phyloP scores from a whole-genome alignment of 2,329 filamentous ascomycete species.

The Sporothrix globosa region DNA sequence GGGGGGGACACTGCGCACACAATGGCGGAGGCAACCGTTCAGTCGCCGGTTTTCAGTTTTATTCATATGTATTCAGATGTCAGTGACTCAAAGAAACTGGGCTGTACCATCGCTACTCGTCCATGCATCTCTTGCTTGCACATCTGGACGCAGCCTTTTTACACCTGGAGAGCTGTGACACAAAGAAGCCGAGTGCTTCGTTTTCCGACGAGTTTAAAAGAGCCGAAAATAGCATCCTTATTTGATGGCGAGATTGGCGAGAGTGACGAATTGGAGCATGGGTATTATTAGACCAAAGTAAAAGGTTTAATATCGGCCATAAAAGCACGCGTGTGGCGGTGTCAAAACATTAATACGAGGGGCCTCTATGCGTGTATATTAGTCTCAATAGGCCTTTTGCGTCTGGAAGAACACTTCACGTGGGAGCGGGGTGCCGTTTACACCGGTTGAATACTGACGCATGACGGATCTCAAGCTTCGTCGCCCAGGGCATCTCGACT shows the following conservation, averaged over 20 bases:
- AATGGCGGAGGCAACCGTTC: not conserved
- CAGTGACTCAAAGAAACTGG: too few species aligned
- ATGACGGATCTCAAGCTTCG: not conserved
- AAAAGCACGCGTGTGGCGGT: not conserved
- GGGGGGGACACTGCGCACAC: not conserved
- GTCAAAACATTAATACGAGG: not conserved
- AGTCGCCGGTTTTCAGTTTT: not conserved
- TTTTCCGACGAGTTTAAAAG: too few species aligned
- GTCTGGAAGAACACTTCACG: not conserved
- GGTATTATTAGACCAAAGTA: not conserved
- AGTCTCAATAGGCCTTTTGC: not conserved
- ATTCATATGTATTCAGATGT: not conserved
- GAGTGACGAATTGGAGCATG: not conserved
- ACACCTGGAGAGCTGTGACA: too few species aligned
- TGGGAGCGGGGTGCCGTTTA: not conserved
- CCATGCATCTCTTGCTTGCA: too few species aligned
- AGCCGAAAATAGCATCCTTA: too few species aligned
- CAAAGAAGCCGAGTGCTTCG: too few species aligned
- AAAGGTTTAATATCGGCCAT: not conserved
- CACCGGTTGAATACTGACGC: conserved; percentile 2
- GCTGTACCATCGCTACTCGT: too few species aligned
- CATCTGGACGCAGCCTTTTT: too few species aligned
- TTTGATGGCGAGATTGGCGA: too few species aligned
- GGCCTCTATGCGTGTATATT: not conserved
- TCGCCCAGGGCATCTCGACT: not conserved